Conservation (phyloP, 164 flowering plant genomes). For the Euptelea pleiosperma region DNA sequence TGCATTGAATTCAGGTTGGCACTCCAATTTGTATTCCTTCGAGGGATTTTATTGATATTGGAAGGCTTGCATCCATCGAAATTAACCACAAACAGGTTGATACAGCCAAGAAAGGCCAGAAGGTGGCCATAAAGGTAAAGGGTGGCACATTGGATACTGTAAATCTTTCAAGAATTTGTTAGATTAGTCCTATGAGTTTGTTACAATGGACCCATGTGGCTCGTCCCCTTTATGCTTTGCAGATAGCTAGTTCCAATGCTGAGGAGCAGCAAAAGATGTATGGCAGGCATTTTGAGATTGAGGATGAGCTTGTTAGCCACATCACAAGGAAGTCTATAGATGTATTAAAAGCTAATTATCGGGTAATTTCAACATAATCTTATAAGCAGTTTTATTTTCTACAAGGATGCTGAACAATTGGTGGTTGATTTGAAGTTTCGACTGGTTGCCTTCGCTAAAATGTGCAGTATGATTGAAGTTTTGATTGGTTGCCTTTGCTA, state of each 20-base stretch:
- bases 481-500: not conserved
- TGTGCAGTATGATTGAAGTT: not conserved
- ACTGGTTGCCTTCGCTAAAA: no score
- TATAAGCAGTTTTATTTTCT: no score
- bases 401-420: no score
- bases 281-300: slow-evolving; percentile 75
- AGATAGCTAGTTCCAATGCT: slow-evolving; percentile 52
- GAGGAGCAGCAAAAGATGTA: slow-evolving; percentile 84
- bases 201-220: no score
- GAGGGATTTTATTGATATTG: slow-evolving; percentile 69
- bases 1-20: slow-evolving; percentile 45
- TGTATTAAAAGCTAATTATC: slow-evolving; percentile 57
- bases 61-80: slow-evolving; percentile 75
- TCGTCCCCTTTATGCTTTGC: slow-evolving; percentile 7
- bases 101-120: slow-evolving; percentile 76
- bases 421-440: no score
- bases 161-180: not conserved
- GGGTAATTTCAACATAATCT: slow-evolving; percentile 30
- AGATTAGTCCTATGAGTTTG: not conserved
- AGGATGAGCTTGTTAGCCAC: slow-evolving; percentile 84
- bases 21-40: slow-evolving; percentile 81
- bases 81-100: slow-evolving; percentile 75
- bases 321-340: slow-evolving; percentile 73
- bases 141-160: not conserved
- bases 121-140: slow-evolving; percentile 84